phyloP scores from a whole-genome alignment of 129 eudicot genomes.

The Sambucus nigra region DNA sequence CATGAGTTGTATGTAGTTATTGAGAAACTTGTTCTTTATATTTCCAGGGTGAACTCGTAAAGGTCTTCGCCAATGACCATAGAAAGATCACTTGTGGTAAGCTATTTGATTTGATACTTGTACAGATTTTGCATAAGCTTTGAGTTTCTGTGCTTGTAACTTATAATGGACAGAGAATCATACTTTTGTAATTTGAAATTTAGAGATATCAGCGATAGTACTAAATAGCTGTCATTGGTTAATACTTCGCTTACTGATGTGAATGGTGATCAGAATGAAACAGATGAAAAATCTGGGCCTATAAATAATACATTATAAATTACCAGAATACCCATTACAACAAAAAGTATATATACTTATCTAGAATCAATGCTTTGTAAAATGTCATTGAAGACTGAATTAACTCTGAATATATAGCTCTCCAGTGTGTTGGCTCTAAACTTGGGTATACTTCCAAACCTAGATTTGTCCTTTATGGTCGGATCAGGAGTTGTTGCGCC shows the following conservation, averaged over 20 bases:
- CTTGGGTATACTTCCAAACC: too few relatives aligned
- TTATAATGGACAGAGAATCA: neutral
- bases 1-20: neutral
- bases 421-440: too few relatives aligned
- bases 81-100: slow-evolving; percentile 82
- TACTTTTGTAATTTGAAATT: neutral
- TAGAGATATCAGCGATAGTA: neutral
- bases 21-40: slow-evolving; percentile 8
- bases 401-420: too few relatives aligned
- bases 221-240: neutral
- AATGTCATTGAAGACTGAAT: too few relatives aligned
- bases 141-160: neutral
- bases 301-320: too few relatives aligned
- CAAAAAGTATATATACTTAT: too few relatives aligned
- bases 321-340: neutral
- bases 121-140: neutral
- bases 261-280: neutral
- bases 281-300: neutral
- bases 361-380: too few relatives aligned
- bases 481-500: too few relatives aligned
- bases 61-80: slow-evolving; percentile 83
- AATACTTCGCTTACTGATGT: neutral
- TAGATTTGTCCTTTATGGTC: too few relatives aligned
- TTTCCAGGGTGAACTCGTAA: slow-evolving; percentile 82
- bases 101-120: neutral